Base-by-base conservation (phyloP, 139 green algal genomes). In the Chlamydomonas sp. region DNA sequence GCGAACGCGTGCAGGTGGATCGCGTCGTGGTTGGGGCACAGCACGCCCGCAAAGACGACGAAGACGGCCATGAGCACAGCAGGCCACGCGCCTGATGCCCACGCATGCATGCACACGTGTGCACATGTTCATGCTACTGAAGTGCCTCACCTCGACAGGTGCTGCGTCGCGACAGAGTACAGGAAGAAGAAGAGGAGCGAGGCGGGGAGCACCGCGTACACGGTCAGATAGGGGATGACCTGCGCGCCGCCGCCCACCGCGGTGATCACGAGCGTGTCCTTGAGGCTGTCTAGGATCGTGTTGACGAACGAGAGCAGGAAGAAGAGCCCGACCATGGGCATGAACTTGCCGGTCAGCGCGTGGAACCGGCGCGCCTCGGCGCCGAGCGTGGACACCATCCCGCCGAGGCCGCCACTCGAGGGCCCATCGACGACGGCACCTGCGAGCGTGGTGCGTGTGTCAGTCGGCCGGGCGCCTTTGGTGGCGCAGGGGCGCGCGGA, bases 201-300 rank as follows among this genome's bases (percentile, higher is more conserved):
- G 36, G 65, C 67, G 24, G 92, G 91, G 65, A 96, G 81, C 35
- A 96, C 91, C 22, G 80, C 92, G 72, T 96, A 97, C 10, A 97
- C 87, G 4, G 70, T 70, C 4, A 75, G 57, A 60, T 75, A 75
- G 1, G 70, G 70, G 34, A 75, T 75, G 31, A 75, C 70, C 60
- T 50, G 39, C 39, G 54, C 61, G 5, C 83, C 82, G 2, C 75
- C 78, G 13, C 89, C 90, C 26, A 72, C 73, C 4, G 89, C 86
- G 20, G 92, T 98, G 60, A 98, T 94, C 28, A 98, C 88, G 4
- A 98, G 77, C 5, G 90, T 93, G 74, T 96, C 89, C 71, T 93
- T 95, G 47, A 96, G 70, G n/a, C 63, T 85, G 84, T 98, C 92
- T 3, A 97, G 78, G 35, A 98, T 87, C 26, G 90, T 96, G 84